phyloP scores from a whole-genome alignment of 805 yeast species.

The Candida loeiensis region DNA sequence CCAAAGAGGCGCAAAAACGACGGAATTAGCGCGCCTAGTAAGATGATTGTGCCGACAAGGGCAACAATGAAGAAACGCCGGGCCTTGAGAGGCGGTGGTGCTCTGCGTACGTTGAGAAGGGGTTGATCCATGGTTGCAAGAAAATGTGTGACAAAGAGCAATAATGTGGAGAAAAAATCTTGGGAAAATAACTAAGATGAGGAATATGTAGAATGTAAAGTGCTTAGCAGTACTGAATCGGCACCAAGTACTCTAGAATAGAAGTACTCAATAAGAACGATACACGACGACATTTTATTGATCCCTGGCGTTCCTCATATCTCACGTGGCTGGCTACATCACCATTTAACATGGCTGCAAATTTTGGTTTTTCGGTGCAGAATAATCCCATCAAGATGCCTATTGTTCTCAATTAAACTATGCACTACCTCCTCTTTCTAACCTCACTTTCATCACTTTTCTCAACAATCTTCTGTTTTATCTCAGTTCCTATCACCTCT shows the following conservation, averaged over 20 bases:
- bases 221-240: too few species aligned
- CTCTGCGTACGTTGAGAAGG: not conserved
- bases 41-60: not conserved
- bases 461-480: not conserved
- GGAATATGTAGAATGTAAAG: not conserved
- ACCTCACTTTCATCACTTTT: not conserved
- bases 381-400: too few species aligned
- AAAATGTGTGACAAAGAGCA: not conserved
- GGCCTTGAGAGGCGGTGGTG: not conserved
- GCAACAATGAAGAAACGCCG: not conserved
- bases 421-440: not conserved
- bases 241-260: not conserved
- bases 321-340: too few species aligned
- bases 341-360: too few species aligned
- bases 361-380: too few species aligned
- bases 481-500: not conserved
- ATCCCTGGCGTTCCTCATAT: too few species aligned
- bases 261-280: not conserved
- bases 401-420: too few species aligned
- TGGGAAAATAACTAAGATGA: not conserved
- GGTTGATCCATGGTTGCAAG: conserved; percentile 1
- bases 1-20: not conserved
- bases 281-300: too few species aligned
- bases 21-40: not conserved
- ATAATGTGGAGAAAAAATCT: not conserved